These are phyloP conservation scores for Syncephalis fuscata DNA, from an alignment of 371 early-diverging fungal species.

Conservation along the genomic window DNA sequence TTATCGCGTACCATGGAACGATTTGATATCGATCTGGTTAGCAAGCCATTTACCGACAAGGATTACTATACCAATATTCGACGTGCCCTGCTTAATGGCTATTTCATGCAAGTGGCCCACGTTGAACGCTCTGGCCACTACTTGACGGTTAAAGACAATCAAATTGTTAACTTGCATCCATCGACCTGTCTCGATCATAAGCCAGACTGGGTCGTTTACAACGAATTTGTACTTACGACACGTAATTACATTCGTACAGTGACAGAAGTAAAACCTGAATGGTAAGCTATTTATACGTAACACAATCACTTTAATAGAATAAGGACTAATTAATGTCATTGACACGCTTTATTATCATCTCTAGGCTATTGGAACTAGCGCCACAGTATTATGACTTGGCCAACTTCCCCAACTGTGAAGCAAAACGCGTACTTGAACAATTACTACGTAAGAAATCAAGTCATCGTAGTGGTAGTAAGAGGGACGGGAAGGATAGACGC, in stretches of 20 bases:
- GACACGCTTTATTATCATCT: neutral
- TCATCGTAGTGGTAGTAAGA: neutral
- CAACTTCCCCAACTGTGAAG: slow-evolving; percentile 84
- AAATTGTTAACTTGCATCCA: slow-evolving; percentile 88
- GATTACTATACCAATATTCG: slow-evolving; percentile 73
- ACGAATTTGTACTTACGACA: slow-evolving; percentile 94
- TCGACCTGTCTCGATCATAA: slow-evolving; percentile 71
- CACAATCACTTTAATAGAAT: too few relatives aligned
- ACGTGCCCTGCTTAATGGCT: slow-evolving; percentile 72
- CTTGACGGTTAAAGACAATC: slow-evolving; percentile 91
- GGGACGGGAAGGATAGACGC: neutral
- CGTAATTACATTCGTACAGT: slow-evolving; percentile 91
- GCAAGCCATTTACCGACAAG: slow-evolving; percentile 53
- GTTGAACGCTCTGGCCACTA: slow-evolving; percentile 78
- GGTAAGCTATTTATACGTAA: slow-evolving; percentile 49
- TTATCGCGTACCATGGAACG: slow-evolving; percentile 72
- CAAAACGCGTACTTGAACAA: slow-evolving; percentile 61
- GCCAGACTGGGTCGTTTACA: slow-evolving; percentile 94
- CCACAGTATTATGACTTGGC: slow-evolving; percentile 68
- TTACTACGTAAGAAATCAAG: slow-evolving; percentile 9
- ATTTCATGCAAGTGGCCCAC: slow-evolving; percentile 96
- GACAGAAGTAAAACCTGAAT: slow-evolving; percentile 76
- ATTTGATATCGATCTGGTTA: slow-evolving; percentile 44
- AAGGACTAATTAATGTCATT: neutral
- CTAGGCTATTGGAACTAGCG: slow-evolving; percentile 59